Evolutionary conservation across 148 eudicot genomes (phyloP).

Genomic region (Fallopia convolvulus): DNA sequence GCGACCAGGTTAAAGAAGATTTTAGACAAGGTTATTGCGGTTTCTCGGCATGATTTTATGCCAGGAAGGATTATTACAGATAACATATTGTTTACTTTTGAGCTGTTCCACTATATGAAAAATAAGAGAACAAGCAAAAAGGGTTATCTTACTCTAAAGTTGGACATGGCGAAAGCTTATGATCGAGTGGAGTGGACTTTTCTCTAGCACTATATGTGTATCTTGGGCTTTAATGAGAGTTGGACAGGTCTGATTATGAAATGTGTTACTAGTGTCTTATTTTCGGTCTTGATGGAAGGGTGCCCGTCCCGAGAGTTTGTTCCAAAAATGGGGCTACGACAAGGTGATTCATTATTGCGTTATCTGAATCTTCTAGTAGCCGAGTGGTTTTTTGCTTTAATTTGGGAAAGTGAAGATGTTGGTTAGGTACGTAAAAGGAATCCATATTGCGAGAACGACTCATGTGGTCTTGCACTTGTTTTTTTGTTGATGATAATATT

Average conservation of each 20-base stretch:
- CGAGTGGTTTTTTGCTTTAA: background rate
- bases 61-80: background rate
- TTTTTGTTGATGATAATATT: background rate
- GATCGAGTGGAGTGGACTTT: too few species aligned
- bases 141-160: background rate
- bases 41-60: background rate
- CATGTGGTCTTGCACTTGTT: too few species aligned
- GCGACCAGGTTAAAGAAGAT: background rate
- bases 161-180: too few species aligned
- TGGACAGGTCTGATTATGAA: too few species aligned
- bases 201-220: too few species aligned
- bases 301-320: background rate
- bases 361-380: background rate
- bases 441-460: too few species aligned
- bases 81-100: background rate
- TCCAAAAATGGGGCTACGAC: background rate
- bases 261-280: background rate
- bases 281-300: background rate
- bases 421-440: background rate
- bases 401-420: background rate
- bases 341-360: background rate
- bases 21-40: background rate
- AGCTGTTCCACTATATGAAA: background rate
- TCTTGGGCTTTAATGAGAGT: too few species aligned
- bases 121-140: background rate